Evolutionary conservation across 2,329 filamentous ascomycete genomes (phyloP), one percentile per base, ranked within the genome.

Genomic region (Tolypocladium pustulatum): DNA sequence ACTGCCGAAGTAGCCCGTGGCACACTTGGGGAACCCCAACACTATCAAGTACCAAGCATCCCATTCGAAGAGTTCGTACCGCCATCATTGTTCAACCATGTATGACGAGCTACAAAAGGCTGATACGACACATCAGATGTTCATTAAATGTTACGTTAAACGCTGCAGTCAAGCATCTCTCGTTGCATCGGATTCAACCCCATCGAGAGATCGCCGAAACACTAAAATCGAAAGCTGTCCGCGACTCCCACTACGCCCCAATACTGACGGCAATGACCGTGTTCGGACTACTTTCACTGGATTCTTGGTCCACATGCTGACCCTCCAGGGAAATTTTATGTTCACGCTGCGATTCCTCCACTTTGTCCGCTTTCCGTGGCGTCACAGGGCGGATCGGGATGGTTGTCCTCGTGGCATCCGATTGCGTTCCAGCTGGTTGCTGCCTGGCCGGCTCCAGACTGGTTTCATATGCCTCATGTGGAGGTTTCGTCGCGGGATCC

Each of bases 231-330:
- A 8, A 52, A n/a, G 3, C 15, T 20, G 25, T n/a, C 27, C 49
- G 13, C 25, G 38, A 49, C n/a, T 46, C 37, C 25, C 5, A 4
- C 40, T 37, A 58, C 5, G 52, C 41, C 1, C 55, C 30, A 17
- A 59, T 36, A 56, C 32, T 40, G 9, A 62, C 43, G 8, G 63
- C 60, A n/a, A 59, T 61, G 8, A 64, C 60, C 0, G 63, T 65
- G 30, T 60, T 54, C 3, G 57, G 60, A 51, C 63, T 63, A n/a
- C 58, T 59, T 34, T 57, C 57, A 22, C 55, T 58, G 1, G 58
- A 60, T n/a, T 53, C 56, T 41, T 52, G 56, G 34, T 46, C 55
- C 37, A 25, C 49, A 2, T 27, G 5, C 6, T 30, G n/a, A n/a
- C 22, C 2, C 4, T 55, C 15, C 15, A 10, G n/a, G 3, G 41